Evolutionary conservation across 140 eudicot genomes (phyloP), one percentile per base, ranked within the genome.

Genomic region (Senecio squalidus): DNA sequence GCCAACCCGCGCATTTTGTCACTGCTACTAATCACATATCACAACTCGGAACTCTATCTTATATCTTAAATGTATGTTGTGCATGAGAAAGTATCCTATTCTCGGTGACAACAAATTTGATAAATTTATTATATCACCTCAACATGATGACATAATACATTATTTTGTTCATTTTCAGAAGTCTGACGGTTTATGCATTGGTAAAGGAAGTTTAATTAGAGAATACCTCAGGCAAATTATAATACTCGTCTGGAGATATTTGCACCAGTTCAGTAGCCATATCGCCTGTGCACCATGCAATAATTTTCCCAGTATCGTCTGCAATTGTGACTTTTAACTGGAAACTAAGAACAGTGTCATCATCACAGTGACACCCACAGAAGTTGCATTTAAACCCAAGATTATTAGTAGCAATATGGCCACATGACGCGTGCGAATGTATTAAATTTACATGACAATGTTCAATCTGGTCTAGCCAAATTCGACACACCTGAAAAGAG

Each of bases 271-370:
- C 96, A 3, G 75, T 69, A 56, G 96, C 98, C 45, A 84, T 78
- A 57, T 87, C 89, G 38, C 93, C 96, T 6, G 83, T 77, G 69
- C 98, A 87, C 92, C 96, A 84, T 20, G 96, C 95, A 47, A 78
- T 67, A 28, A 80, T 58, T 72, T 75, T 92, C 16, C 76, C 70
- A 3, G 70, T 81, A 20, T 81, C 75, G 44, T 92, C 98, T 36
- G 95, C 95, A 28, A 92, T 67, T 21, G 89, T 82, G 41, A 92
- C 66, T 66, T 82, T 79, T 36, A 92, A 52, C 60, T 77, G 80
- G 77, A 92, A 92, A 47, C 92, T 48, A 18, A 78, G 81, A 27
- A 60, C 65, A 7, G 67, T 62, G 50, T 87, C 88, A 55, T 70
- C 70, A 29, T 71, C 80, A 71, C 96, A 86, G 15, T 43, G 51